A percentile compares a stretch with the other conserved stretches of the same genome.
Evolutionary conservation across 1,139 yeast genomes (phyloP).

Genomic region (Suhomyces yuchorum): DNA sequence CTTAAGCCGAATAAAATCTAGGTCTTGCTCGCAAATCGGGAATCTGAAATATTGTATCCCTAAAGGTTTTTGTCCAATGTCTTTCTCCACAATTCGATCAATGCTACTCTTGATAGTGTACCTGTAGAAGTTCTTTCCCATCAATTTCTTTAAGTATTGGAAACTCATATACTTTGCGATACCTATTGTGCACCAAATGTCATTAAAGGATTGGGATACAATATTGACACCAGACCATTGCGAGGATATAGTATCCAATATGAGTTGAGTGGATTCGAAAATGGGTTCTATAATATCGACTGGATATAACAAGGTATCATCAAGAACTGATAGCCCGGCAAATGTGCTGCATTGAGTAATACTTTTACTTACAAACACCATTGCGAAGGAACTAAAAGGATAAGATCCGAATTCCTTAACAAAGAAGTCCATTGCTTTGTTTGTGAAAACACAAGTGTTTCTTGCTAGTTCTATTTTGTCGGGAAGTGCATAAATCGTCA

Average conservation of each 20-base stretch:
- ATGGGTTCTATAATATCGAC: slow-evolving; percentile 80
- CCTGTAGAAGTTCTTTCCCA: slow-evolving; percentile 84
- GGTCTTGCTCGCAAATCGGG: slow-evolving; percentile 67
- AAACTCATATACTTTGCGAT: slow-evolving; percentile 82
- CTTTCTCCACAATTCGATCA: slow-evolving; percentile 69
- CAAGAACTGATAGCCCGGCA: slow-evolving; percentile 77
- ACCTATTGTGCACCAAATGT: slow-evolving; percentile 91
- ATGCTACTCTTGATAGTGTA: slow-evolving; percentile 66
- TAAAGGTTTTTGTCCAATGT: slow-evolving; percentile 80
- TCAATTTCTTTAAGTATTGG: slow-evolving; percentile 64
- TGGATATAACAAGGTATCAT: slow-evolving; percentile 70
- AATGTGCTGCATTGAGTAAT: slow-evolving; percentile 55
- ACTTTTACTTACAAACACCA: slow-evolving; percentile 71
- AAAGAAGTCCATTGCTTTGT: slow-evolving; percentile 78
- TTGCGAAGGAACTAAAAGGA: slow-evolving; percentile 81
- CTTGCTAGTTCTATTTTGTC: slow-evolving; percentile 59
- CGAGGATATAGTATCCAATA: slow-evolving; percentile 72
- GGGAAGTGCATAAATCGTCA: slow-evolving; percentile 59
- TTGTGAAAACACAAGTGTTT: slow-evolving; percentile 76
- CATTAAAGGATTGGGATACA: slow-evolving; percentile 77
- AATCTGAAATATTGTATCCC: slow-evolving; percentile 65
- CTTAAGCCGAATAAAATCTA: slow-evolving; percentile 70
- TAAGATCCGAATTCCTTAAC: slow-evolving; percentile 91
- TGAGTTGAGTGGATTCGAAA: slow-evolving; percentile 63
- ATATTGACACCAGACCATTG: slow-evolving; percentile 97